Base-by-base conservation (phyloP, 116 monocot species). In the Posidonia oceanica region DNA sequence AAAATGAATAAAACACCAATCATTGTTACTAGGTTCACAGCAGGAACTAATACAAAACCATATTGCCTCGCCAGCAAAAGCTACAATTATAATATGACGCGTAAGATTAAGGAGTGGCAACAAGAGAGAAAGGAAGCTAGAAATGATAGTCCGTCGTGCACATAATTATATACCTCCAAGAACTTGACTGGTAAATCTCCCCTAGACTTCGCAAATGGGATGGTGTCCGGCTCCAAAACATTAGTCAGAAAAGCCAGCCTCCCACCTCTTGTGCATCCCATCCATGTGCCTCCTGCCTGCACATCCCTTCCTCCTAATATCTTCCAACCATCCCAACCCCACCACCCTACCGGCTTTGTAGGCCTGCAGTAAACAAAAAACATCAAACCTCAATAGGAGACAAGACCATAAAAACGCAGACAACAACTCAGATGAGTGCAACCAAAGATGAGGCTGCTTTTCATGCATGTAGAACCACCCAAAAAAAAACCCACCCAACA, bases 221-320 rank as follows among this genome's bases (percentile, higher is more conserved):
- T 40, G 18, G 36, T 36, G 36, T 80, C 65, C 14, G 82, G 86
- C 54, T 89, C 96, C 63, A 84, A 75, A 17, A 88, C 82, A 80
- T 96, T 96, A 4, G 95, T 91, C 4, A 96, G 74, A 55, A 91
- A 96, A 37, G 96, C 84, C 51, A 96, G 21, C 68, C 84, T 86
- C 40, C 96, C 91, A 59, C 83, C 77, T 54, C 68, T 80, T 42
- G 88, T 91, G 75, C 83, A 91, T 8, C 83, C 91, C 69, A 96
- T 44, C 96, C 96, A 96, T 67, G 91, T 91, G 14, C 91, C 96
- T 36, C 96, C 96, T 17, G 80, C 91, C 5, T 81, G 52, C 17
- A 63, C 77, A 69, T 95, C 95, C 63, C 86, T 88, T 5, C 91
- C 91, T 59, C 85, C 91, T 51, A 91, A 55, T 69, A 96, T 85